phyloP scores from a whole-genome alignment of 78 protist species.

The Tieghemostelium lacteum region DNA sequence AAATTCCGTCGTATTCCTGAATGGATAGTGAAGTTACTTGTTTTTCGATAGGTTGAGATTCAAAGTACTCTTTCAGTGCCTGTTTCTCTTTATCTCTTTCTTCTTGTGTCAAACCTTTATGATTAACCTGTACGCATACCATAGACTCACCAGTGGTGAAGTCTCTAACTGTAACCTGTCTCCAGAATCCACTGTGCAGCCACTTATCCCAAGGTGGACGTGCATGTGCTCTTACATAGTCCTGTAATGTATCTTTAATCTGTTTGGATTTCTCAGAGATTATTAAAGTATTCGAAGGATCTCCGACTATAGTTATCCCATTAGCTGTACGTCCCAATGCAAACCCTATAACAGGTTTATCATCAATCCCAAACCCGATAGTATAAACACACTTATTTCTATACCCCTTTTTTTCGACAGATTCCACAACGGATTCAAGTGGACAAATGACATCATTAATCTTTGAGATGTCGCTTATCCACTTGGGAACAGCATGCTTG shows the following conservation, averaged over 20 bases:
- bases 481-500: conserved; percentile 4
- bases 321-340: conserved; percentile 70
- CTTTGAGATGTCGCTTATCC: conserved; percentile 5
- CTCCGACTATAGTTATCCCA: conserved; percentile 56
- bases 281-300: conserved; percentile 37
- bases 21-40: conserved; percentile 12
- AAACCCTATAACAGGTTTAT: conserved; percentile 60
- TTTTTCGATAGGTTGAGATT: background rate
- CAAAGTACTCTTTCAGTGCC: background rate
- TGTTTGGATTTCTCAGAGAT: conserved; percentile 31
- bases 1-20: conserved; percentile 44
- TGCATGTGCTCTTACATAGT: background rate
- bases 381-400: conserved; percentile 67
- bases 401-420: conserved; percentile 19
- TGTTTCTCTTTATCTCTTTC: conserved; percentile 9
- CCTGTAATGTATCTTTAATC: conserved; percentile 19
- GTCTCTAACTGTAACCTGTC: conserved; percentile 69
- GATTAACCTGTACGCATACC: conserved; percentile 69
- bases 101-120: conserved; percentile 5
- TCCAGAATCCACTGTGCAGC: conserved; percentile 81
- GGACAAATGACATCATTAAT: conserved; percentile 13
- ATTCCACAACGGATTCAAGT: conserved; percentile 42
- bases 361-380: conserved; percentile 14
- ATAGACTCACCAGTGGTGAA: conserved; percentile 79
- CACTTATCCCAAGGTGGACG: conserved; percentile 62